These are phyloP conservation scores for Huntiella moniliformis DNA, from an alignment of 2,329 filamentous ascomycete genomes.

Conservation along the genomic window DNA sequence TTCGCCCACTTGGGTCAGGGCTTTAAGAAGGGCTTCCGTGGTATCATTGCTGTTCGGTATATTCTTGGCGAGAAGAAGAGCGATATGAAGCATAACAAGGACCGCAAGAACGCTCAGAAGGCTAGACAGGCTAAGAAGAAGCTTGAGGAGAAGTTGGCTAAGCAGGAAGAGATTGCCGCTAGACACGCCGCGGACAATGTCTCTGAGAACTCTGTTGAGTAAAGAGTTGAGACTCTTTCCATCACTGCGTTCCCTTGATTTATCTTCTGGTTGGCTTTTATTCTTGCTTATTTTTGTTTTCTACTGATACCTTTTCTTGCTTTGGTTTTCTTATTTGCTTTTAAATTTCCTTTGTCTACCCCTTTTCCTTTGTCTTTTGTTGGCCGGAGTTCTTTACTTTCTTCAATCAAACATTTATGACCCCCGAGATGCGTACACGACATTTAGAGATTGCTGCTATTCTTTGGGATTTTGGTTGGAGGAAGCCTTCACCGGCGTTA, in stretches of 20 bases:
- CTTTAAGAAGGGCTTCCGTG: constrained; percentile 17
- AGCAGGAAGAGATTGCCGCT: constrained; percentile 12
- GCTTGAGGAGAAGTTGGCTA: constrained; percentile 19
- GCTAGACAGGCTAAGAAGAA: constrained; percentile 20
- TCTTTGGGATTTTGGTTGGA: too few relatives aligned
- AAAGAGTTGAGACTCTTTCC: neutral
- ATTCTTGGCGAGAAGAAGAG: constrained; percentile 22
- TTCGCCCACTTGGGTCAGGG: constrained; percentile 21
- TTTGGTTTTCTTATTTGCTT: constrained; percentile 1
- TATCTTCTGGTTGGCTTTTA: neutral
- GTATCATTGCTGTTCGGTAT: constrained; percentile 19
- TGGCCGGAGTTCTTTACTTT: neutral
- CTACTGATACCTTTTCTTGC: neutral
- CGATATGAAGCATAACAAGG: constrained; percentile 16
- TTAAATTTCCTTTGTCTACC: neutral
- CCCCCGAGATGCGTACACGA: too few relatives aligned
- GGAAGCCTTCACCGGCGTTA: too few relatives aligned
- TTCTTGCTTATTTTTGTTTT: neutral
- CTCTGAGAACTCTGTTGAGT: too few relatives aligned
- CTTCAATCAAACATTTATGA: neutral
- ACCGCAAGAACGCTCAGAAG: constrained; percentile 17
- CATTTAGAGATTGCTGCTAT: too few relatives aligned
- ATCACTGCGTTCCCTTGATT: neutral
- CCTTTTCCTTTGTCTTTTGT: neutral
- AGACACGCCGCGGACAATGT: constrained; percentile 7